Percentiles rank a stretch among this genome's conserved stretches.
These are phyloP conservation scores for Penicillium paradoxum DNA, from an alignment of 495 filamentous ascomycete genomes.

Conservation along the genomic window DNA sequence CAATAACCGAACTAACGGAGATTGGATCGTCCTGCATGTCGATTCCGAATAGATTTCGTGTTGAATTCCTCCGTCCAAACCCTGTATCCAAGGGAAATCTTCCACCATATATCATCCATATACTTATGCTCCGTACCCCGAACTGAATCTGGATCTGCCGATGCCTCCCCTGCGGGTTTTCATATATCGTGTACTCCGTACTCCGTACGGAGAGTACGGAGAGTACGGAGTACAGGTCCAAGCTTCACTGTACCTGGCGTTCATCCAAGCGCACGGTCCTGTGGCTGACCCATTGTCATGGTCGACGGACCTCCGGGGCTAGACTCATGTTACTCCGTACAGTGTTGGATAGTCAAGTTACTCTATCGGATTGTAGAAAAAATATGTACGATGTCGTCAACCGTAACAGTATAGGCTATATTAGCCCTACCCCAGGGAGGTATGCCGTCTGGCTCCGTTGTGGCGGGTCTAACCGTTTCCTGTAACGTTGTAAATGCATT, in stretches of 20 bases:
- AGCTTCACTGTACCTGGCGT: background rate
- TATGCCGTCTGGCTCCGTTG: background rate
- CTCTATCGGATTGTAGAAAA: too few species aligned
- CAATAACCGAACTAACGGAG: conserved; percentile 5
- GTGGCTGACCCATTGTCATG: conserved; percentile 3
- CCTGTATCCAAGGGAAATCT: too few species aligned
- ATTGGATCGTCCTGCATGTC: conserved; percentile 4
- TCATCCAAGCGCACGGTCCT: conserved; percentile 1
- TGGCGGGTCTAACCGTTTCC: conserved; percentile 2
- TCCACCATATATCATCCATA: too few species aligned
- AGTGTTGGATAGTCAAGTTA: too few species aligned
- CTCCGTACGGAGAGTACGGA: too few species aligned
- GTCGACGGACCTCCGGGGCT: background rate
- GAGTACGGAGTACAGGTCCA: too few species aligned
- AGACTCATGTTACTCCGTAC: too few species aligned
- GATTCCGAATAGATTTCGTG: background rate
- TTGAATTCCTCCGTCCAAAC: too few species aligned
- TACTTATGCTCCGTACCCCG: too few species aligned
- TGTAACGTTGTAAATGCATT: background rate
- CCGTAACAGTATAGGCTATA: background rate
- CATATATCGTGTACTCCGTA: background rate
- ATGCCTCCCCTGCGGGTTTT: background rate
- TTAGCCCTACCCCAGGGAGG: background rate
- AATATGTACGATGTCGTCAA: too few species aligned
- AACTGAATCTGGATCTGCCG: too few species aligned